Base-by-base conservation (phyloP, 176 grass and related monocot species). In the Panicum miliaceum region DNA sequence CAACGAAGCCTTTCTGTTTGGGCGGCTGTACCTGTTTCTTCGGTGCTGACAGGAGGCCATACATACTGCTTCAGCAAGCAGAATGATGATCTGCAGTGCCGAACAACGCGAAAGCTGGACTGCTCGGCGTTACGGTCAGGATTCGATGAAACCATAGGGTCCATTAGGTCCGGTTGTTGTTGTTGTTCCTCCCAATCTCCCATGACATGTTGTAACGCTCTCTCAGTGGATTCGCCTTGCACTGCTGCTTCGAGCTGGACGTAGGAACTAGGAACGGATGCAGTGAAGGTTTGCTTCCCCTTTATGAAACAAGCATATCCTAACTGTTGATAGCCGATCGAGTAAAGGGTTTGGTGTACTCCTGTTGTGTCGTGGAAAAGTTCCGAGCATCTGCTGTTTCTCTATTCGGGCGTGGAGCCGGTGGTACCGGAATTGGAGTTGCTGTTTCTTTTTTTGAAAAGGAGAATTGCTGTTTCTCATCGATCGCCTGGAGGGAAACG, bases 281-380 rank as follows among this genome's bases (percentile, higher is more conserved):
- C n/a, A n/a, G 25, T 27, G n/a, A 66, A 78, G 19, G 48, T 84
- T 77, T 84, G 37, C 23, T 86, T 73, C 35, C 54, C 58, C 32
- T 74, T 74, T 64, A 0, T 53, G 76, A 65, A 48, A 61, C 68
- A 72, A 64, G 43, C 57, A n/a, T 74, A 81, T 82, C 38, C 71
- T 43, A 64, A 38, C 6, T 65, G 54, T 67, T 66, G 60, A 65
- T 18, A 32, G 71, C 10, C 2, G 23, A 77, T 19, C 38, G 8
- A 77, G 26, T 56, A 15, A 68, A 1, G 75, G 40, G 59, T 54
- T 13, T 7, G 41, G 6, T 8, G 6, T 9, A 52, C 48, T 81
- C n/a, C 2, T 69, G 50, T 27, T 58, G n/a, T 37, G 26, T 57
- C n/a, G 43, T 70, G 36, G 50, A 58, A 34, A 71, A 59, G 67